Evolutionary conservation across 2,329 filamentous ascomycete species (phyloP).

Genomic region (Paradendryphiella salina): DNA sequence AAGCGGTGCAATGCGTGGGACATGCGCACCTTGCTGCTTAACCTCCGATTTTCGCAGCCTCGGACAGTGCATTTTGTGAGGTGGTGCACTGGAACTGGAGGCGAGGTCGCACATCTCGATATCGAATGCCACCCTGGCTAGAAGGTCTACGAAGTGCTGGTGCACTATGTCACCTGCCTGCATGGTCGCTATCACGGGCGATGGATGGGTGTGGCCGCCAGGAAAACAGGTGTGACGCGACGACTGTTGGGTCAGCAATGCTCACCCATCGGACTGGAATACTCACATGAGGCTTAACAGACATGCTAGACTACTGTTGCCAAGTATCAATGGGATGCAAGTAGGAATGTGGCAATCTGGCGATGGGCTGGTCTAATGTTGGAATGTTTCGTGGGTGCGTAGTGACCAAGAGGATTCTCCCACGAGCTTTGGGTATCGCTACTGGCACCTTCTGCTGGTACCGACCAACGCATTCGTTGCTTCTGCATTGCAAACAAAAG

Average conservation of each 20-base stretch:
- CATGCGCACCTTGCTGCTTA: conserved; percentile 12
- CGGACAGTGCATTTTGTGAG: conserved; percentile 27
- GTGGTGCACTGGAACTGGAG: conserved; percentile 9
- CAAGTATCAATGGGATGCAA: conserved; percentile 7
- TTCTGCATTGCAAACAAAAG: background rate
- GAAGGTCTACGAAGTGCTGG: conserved; percentile 9
- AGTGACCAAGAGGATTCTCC: no score
- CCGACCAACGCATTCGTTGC: background rate
- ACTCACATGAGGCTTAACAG: conserved; percentile 2
- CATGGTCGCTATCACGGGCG: background rate
- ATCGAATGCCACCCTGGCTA: conserved; percentile 17
- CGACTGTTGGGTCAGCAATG: conserved; percentile 9
- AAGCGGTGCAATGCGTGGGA: no score
- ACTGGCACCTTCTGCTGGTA: background rate
- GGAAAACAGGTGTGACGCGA: background rate
- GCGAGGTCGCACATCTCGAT: conserved; percentile 24
- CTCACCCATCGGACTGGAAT: background rate
- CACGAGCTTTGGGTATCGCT: background rate
- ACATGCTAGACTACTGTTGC: conserved; percentile 1
- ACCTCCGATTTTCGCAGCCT: conserved; percentile 28
- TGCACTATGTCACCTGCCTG: background rate
- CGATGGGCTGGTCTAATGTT: no score
- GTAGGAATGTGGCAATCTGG: conserved; percentile 9
- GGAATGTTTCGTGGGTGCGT: no score
- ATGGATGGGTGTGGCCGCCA: conserved; percentile 25